Evolutionary conservation across 1,284 basidiomycete genomes (phyloP).

Genomic region (Sparassis latifolia): DNA sequence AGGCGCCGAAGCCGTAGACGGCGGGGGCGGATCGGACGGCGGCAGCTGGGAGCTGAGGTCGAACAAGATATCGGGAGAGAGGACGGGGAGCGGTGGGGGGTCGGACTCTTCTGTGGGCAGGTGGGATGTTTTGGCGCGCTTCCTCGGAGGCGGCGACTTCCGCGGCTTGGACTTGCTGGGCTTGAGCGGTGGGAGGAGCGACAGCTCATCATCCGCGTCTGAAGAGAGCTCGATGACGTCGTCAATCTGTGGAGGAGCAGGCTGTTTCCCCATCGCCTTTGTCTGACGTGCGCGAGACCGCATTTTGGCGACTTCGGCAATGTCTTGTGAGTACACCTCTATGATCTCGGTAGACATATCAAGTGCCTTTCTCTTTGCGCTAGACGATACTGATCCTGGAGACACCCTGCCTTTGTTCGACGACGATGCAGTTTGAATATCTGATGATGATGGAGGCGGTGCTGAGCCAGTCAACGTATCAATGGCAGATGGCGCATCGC

Average conservation of each 20-base stretch:
- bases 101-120: constrained; percentile 16
- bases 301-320: constrained; percentile 42
- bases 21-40: constrained; percentile 26
- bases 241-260: not conserved
- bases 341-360: not conserved
- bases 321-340: constrained; percentile 22
- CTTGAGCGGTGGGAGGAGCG: constrained; percentile 13
- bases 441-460: not conserved
- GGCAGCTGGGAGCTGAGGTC: constrained; percentile 22
- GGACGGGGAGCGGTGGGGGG: constrained; percentile 18
- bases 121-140: constrained; percentile 4
- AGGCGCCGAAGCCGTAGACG: constrained; percentile 15
- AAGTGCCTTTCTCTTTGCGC: not conserved
- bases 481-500: constrained; percentile 3
- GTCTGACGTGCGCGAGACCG: constrained; percentile 28
- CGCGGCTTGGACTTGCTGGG: constrained; percentile 9
- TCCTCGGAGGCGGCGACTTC: constrained; percentile 9
- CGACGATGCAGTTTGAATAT: not conserved
- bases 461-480: not conserved
- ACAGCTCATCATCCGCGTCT: constrained; percentile 25
- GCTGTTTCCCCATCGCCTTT: constrained; percentile 13
- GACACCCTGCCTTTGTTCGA: not conserved
- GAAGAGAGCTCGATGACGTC: constrained; percentile 27
- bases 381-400: constrained; percentile 3
- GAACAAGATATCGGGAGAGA: constrained; percentile 22